These are phyloP conservation scores for Cavenderia fasciculata DNA, from an alignment of 78 protist genomes.

Conservation along the genomic window DNA sequence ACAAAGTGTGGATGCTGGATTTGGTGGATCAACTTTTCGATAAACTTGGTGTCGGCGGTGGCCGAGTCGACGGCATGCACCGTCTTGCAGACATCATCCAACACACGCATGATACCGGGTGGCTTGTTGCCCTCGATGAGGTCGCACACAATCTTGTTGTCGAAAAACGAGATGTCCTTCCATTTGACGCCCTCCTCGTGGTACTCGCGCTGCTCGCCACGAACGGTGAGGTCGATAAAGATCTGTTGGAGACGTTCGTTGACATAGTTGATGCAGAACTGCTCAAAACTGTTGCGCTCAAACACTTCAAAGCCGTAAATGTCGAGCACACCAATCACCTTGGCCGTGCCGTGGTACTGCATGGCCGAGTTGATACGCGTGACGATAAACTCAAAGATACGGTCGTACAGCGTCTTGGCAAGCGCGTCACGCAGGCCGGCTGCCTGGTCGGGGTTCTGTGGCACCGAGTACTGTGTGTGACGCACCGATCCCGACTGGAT, in stretches of 20 bases:
- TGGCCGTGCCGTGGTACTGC: conserved; percentile 83
- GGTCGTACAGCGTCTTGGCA: conserved; percentile 89
- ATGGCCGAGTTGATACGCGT: conserved; percentile 79
- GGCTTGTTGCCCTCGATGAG: conserved; percentile 91
- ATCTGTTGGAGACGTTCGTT: conserved; percentile 84
- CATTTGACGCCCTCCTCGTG: conserved; percentile 94
- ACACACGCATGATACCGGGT: conserved; percentile 89
- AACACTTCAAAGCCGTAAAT: conserved; percentile 95
- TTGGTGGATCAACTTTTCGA: conserved; percentile 39
- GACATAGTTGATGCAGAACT: conserved; percentile 95
- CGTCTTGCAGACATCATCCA: conserved; percentile 93
- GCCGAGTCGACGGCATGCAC: conserved; percentile 80
- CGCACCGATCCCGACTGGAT: conserved; percentile 70
- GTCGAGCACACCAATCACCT: conserved; percentile 89
- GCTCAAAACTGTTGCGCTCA: conserved; percentile 91
- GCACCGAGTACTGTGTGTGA: conserved; percentile 78
- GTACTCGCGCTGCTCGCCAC: conserved; percentile 93
- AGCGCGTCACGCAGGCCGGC: conserved; percentile 90
- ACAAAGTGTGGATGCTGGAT: conserved; percentile 60
- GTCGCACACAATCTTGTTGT: conserved; percentile 94
- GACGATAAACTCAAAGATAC: conserved; percentile 90
- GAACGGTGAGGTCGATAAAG: conserved; percentile 92
- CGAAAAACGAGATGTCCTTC: conserved; percentile 89
- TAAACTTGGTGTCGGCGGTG: conserved; percentile 66
- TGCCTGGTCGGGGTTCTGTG: conserved; percentile 86